Evolutionary conservation across 345 rosid genomes (phyloP).

Genomic region (sweet orange (Citrus sinensis)): DNA sequence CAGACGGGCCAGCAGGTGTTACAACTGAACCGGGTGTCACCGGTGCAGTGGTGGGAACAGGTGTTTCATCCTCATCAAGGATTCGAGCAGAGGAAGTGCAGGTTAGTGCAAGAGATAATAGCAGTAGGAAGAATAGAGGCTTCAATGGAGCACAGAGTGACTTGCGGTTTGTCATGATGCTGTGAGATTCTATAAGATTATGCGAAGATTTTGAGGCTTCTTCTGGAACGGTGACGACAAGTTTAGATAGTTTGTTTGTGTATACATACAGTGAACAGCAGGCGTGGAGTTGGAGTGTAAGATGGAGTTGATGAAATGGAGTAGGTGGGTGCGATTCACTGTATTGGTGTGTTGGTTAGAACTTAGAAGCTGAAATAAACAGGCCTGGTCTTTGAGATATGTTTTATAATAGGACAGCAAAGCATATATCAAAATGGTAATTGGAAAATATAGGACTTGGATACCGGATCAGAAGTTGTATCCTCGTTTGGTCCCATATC

Average conservation of each 20-base stretch:
- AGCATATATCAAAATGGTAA: neutral
- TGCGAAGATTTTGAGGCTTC: neutral
- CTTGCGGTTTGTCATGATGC: slow-evolving; percentile 28
- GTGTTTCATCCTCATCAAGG: slow-evolving; percentile 31
- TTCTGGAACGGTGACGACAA: slow-evolving; percentile 10
- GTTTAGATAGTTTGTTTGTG: slow-evolving; percentile 2
- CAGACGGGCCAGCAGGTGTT: slow-evolving; percentile 13
- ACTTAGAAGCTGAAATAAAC: slow-evolving; percentile 2
- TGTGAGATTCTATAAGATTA: slow-evolving; percentile 10
- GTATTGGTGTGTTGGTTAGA: slow-evolving; percentile 33
- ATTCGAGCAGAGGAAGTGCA: slow-evolving; percentile 27
- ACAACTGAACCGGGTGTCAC: slow-evolving; percentile 15
- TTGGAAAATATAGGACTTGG: neutral
- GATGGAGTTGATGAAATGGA: slow-evolving; percentile 37
- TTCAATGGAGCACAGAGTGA: neutral
- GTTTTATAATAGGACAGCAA: neutral
- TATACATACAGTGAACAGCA: slow-evolving; percentile 9
- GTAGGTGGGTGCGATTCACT: slow-evolving; percentile 27
- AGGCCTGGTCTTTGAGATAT: neutral
- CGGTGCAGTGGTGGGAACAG: slow-evolving; percentile 18
- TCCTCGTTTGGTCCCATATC: neutral
- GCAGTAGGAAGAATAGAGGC: slow-evolving; percentile 15
- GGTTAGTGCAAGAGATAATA: slow-evolving; percentile 30
- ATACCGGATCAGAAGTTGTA: neutral
- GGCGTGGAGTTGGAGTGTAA: neutral